Conservation (phyloP, 2,329 filamentous ascomycete genomes). For the Sphaerulina vaccinii region DNA sequence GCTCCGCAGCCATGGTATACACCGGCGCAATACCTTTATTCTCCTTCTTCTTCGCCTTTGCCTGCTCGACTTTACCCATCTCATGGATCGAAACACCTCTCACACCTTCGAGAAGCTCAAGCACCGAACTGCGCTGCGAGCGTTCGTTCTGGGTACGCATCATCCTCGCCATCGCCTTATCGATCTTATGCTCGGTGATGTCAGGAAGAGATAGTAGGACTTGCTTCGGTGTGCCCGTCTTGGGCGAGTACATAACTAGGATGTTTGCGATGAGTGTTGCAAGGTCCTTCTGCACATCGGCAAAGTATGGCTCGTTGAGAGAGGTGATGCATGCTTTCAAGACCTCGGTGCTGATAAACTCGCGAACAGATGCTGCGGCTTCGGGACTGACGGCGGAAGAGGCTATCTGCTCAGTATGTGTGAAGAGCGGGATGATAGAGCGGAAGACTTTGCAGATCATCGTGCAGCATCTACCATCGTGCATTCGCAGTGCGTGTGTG, state of each 20-base stretch:
- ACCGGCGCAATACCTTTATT: constrained; percentile 29
- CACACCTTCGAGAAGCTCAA: constrained; percentile 81
- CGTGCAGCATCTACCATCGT: constrained; percentile 82
- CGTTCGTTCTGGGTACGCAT: constrained; percentile 53
- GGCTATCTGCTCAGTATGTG: constrained; percentile 33
- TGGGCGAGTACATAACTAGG: constrained; percentile 69
- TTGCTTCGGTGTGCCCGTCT: constrained; percentile 67
- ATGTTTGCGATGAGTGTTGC: constrained; percentile 85
- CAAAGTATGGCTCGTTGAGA: constrained; percentile 93
- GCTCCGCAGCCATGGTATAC: constrained; percentile 45
- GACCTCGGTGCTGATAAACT: constrained; percentile 86
- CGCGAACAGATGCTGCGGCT: constrained; percentile 66
- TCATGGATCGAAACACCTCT: constrained; percentile 91
- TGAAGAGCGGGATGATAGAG: constrained; percentile 78
- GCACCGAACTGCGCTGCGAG: constrained; percentile 74
- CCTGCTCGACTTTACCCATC: constrained; percentile 71
- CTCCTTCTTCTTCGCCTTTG: constrained; percentile 28
- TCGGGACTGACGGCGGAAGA: constrained; percentile 27
- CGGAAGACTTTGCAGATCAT: constrained; percentile 85
- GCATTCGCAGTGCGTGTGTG: constrained; percentile 84
- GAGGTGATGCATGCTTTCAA: constrained; percentile 86
- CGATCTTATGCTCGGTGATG: constrained; percentile 67
- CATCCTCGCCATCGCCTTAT: constrained; percentile 48
- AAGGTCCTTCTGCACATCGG: constrained; percentile 90
- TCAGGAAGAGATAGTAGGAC: constrained; percentile 79